Evolutionary conservation across 2,329 filamentous ascomycete species (phyloP).

Genomic region (Penicillium sp.): DNA sequence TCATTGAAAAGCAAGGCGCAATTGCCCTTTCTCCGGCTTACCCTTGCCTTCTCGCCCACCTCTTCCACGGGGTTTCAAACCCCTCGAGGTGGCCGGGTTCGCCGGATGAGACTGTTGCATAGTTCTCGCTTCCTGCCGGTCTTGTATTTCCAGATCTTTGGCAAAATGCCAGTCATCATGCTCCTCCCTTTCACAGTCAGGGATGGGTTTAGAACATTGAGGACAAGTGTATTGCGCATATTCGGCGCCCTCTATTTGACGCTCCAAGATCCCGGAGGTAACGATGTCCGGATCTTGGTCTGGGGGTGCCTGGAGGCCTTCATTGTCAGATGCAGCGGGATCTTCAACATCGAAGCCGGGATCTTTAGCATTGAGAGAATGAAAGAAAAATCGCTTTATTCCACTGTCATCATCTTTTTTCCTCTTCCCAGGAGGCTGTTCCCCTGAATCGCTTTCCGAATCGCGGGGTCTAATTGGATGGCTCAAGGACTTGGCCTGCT

Average conservation of each 20-base stretch:
- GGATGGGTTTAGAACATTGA: conserved; percentile 64
- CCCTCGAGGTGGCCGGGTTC: conserved; percentile 10
- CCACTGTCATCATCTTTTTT: conserved; percentile 49
- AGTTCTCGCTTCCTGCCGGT: conserved; percentile 43
- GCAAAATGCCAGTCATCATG: conserved; percentile 96
- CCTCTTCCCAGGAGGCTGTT: conserved; percentile 40
- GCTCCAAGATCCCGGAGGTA: background rate
- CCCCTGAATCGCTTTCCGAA: conserved; percentile 5
- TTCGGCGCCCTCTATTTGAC: background rate
- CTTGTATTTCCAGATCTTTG: conserved; percentile 72
- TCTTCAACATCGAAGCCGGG: background rate
- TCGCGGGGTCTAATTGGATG: conserved; percentile 19
- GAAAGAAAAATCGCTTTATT: conserved; percentile 60
- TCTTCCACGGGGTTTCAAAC: conserved; percentile 23
- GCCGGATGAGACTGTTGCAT: conserved; percentile 14
- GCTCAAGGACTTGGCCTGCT: conserved; percentile 53
- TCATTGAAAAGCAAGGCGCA: conserved; percentile 35
- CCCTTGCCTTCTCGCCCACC: conserved; percentile 25
- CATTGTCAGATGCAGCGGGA: background rate
- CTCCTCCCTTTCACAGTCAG: conserved; percentile 61
- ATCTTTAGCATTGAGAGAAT: conserved; percentile 20
- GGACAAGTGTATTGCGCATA: conserved; percentile 53
- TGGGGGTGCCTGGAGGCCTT: background rate
- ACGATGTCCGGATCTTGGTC: background rate
- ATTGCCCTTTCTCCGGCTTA: conserved; percentile 38